These are phyloP conservation scores for Hymenoscyphus repandus DNA, from an alignment of 2,329 filamentous ascomycete species.

Conservation along the genomic window DNA sequence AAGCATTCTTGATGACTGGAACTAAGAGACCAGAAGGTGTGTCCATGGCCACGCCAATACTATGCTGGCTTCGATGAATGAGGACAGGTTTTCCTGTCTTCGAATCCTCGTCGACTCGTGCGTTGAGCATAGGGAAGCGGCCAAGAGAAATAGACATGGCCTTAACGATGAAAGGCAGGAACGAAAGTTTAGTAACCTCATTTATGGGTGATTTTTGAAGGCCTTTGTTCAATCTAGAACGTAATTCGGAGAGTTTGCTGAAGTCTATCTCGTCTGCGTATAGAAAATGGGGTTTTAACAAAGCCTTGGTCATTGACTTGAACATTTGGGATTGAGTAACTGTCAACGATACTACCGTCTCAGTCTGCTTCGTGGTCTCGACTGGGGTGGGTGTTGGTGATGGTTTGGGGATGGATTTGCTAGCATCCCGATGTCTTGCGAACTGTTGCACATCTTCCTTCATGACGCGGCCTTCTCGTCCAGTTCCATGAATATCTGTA, in stretches of 20 bases:
- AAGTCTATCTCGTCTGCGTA: conserved; percentile 90
- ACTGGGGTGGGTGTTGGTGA: conserved; percentile 8
- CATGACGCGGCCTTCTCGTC: conserved; percentile 82
- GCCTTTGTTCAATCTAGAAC: conserved; percentile 67
- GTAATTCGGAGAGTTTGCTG: conserved; percentile 65
- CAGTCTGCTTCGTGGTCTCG: conserved; percentile 45
- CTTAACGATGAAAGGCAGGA: conserved; percentile 93
- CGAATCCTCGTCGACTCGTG: conserved; percentile 63
- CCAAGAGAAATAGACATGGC: conserved; percentile 81
- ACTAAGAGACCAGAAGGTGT: conserved; percentile 84
- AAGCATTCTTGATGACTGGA: conserved; percentile 84
- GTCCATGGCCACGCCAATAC: conserved; percentile 95
- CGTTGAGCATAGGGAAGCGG: conserved; percentile 81
- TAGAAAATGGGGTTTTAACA: conserved; percentile 90
- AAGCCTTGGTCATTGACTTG: conserved; percentile 90
- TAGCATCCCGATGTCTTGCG: conserved; percentile 47
- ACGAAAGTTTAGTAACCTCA: conserved; percentile 66
- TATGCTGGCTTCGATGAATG: conserved; percentile 77
- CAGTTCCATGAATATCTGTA: conserved; percentile 72
- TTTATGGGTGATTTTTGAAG: conserved; percentile 36
- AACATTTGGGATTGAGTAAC: conserved; percentile 90
- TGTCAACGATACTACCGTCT: conserved; percentile 66
- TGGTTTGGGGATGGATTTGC: conserved; percentile 20
- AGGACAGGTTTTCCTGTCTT: conserved; percentile 63
- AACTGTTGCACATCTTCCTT: conserved; percentile 87